phyloP scores from a whole-genome alignment of 257 asterid genomes.

The Primulina huaijiensis region DNA sequence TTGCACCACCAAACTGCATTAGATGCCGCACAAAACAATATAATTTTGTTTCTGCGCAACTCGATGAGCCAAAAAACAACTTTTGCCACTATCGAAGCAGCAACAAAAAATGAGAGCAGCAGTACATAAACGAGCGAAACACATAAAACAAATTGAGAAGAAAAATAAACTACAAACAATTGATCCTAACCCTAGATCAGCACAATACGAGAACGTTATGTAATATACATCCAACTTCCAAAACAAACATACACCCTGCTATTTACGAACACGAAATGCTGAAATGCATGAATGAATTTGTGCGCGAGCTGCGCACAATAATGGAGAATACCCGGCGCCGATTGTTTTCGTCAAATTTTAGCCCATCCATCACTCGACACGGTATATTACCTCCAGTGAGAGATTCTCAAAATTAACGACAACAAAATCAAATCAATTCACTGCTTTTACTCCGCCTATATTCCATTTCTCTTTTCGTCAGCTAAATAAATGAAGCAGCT shows the following conservation, averaged over 20 bases:
- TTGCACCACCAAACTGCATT: not conserved
- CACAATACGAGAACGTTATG: not conserved
- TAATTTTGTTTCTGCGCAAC: not conserved
- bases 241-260: not conserved
- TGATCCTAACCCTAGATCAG: not conserved
- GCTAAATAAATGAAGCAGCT: too few relatives aligned
- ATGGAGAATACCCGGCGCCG: constrained; percentile 49
- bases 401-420: not conserved
- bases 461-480: not conserved
- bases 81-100: not conserved
- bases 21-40: not conserved
- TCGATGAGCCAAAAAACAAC: not conserved
- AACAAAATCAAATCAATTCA: not conserved
- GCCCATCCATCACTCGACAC: constrained; percentile 40
- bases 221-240: not conserved
- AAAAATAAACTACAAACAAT: not conserved
- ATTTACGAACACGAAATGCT: not conserved
- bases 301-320: constrained; percentile 28
- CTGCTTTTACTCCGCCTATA: not conserved
- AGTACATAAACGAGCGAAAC: not conserved
- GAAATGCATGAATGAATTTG: not conserved
- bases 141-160: not conserved
- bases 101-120: not conserved
- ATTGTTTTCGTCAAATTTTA: constrained; percentile 38
- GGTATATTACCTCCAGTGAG: constrained; percentile 5